Percentiles rank a stretch among this genome's conserved stretches.
phyloP scores from a whole-genome alignment of 2,329 filamentous ascomycete genomes.

The Graphilbum ipis-grandicollis region DNA sequence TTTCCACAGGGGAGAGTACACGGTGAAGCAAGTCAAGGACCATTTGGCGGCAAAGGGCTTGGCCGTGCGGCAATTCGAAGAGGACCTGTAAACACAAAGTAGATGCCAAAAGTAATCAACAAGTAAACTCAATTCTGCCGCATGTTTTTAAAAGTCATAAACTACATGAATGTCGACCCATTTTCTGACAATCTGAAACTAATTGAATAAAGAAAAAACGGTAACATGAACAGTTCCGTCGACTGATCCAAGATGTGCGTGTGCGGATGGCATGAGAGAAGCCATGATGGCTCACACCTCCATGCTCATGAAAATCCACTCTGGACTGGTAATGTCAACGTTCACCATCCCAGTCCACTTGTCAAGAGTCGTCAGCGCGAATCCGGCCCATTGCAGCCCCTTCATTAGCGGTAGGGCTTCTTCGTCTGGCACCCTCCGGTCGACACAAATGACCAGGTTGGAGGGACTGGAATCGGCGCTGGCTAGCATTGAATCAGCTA shows the following conservation, averaged over 20 bases:
- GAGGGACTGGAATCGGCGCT: constrained; percentile 33
- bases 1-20: constrained; percentile 94
- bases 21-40: constrained; percentile 85
- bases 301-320: constrained; percentile 80
- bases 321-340: constrained; percentile 38
- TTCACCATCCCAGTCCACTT: constrained; percentile 45
- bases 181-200: too few relatives aligned
- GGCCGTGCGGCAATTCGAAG: constrained; percentile 64
- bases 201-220: neutral
- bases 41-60: constrained; percentile 54
- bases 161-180: too few relatives aligned
- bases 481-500: constrained; percentile 54
- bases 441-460: constrained; percentile 65
- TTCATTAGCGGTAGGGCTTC: constrained; percentile 54
- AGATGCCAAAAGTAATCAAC: too few relatives aligned
- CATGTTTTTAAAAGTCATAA: too few relatives aligned
- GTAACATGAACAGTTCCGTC: neutral
- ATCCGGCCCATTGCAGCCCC: constrained; percentile 86
- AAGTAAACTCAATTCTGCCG: too few relatives aligned
- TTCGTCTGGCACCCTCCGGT: constrained; percentile 46
- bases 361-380: constrained; percentile 65
- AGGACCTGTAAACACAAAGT: constrained; percentile 18
- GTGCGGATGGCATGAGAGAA: too few relatives aligned
- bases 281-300: too few relatives aligned
- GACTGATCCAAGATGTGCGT: too few relatives aligned